Evolutionary conservation across 345 rosid genomes (phyloP).

Genomic region (Corchorus olitorius): DNA sequence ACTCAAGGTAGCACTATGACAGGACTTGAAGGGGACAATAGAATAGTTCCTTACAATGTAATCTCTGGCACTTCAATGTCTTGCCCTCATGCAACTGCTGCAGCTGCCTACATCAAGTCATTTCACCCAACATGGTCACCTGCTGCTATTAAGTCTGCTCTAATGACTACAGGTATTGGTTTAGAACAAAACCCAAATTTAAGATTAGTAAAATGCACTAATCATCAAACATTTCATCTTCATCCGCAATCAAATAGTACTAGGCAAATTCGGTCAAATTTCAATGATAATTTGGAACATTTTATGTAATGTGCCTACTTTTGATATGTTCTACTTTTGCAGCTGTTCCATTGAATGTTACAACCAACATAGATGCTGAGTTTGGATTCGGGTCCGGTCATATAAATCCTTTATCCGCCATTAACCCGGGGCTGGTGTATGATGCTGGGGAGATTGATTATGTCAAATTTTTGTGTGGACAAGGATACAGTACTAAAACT

Average conservation of each 20-base stretch:
- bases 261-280: too few relatives aligned
- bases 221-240: too few relatives aligned
- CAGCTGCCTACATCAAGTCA: slow-evolving; percentile 48
- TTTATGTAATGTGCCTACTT: too few relatives aligned
- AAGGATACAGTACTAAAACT: slow-evolving; percentile 26
- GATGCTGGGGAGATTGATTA: slow-evolving; percentile 43
- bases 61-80: slow-evolving; percentile 58
- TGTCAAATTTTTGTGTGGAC: slow-evolving; percentile 44
- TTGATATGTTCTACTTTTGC: background rate
- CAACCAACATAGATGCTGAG: slow-evolving; percentile 27
- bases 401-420: slow-evolving; percentile 28
- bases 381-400: slow-evolving; percentile 55
- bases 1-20: slow-evolving; percentile 21
- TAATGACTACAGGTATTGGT: slow-evolving; percentile 34
- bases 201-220: too few relatives aligned
- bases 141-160: slow-evolving; percentile 39
- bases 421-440: slow-evolving; percentile 41
- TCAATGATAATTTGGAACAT: too few relatives aligned
- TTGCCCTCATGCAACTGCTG: slow-evolving; percentile 53
- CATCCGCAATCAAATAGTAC: too few relatives aligned
- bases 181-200: too few relatives aligned
- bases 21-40: slow-evolving; percentile 24
- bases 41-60: slow-evolving; percentile 39
- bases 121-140: slow-evolving; percentile 39
- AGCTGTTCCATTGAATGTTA: slow-evolving; percentile 10